Percentiles rank a stretch among this genome's conserved stretches.
These are phyloP conservation scores for Cryptococcus sp. DNA, from an alignment of 1,284 basidiomycete species.

Conservation along the genomic window DNA sequence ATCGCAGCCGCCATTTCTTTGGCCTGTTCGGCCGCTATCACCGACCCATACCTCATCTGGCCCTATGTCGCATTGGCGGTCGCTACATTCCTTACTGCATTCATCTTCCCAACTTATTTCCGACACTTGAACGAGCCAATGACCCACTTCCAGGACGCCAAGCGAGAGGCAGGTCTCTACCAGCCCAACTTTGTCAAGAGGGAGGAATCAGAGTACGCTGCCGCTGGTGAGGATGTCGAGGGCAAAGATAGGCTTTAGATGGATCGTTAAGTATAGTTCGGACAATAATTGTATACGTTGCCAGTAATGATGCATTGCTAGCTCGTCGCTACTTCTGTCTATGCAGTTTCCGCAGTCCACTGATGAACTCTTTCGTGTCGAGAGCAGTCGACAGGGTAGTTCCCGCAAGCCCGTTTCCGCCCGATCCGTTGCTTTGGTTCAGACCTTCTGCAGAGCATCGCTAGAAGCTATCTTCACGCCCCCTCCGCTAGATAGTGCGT, in stretches of 20 bases:
- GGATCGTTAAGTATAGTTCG: no score
- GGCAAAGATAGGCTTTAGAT: neutral
- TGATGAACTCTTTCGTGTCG: no score
- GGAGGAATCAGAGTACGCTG: neutral
- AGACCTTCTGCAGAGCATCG: no score
- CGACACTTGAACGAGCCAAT: slow-evolving; percentile 36
- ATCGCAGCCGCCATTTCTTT: slow-evolving; percentile 49
- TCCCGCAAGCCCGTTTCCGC: no score
- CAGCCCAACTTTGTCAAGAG: slow-evolving; percentile 14
- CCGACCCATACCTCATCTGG: slow-evolving; percentile 50
- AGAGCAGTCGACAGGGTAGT: no score
- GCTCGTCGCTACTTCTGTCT: no score
- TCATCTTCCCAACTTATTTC: slow-evolving; percentile 37
- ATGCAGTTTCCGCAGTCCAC: no score
- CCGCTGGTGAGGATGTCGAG: neutral
- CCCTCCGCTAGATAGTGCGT: no score
- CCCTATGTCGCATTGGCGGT: slow-evolving; percentile 46
- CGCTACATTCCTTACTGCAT: slow-evolving; percentile 27
- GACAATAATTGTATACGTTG: no score
- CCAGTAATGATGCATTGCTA: no score
- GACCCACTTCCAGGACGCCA: slow-evolving; percentile 23
- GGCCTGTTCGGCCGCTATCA: slow-evolving; percentile 23
- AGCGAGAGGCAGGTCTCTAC: slow-evolving; percentile 32
- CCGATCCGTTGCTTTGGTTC: no score
- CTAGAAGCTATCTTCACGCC: no score